Conservation (phyloP, 129 eudicot species). For the Ambrosia trifida region DNA sequence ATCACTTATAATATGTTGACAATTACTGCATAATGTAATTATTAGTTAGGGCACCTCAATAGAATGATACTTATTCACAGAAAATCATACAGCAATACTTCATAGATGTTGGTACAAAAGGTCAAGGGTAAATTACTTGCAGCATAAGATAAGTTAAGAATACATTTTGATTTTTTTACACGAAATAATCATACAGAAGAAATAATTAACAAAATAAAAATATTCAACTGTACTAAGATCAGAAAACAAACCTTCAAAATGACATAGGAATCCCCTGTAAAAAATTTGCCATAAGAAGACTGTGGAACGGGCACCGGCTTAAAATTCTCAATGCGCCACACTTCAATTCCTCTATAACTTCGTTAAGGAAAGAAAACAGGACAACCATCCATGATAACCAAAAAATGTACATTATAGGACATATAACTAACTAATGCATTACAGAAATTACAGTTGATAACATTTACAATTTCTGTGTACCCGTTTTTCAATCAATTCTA, state of each 20-base stretch:
- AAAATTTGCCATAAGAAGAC: conserved; percentile 82
- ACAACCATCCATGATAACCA: conserved; percentile 6
- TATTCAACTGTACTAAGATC: conserved; percentile 9
- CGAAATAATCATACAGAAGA: neutral
- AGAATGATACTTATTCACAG: conserved; percentile 3
- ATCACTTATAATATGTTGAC: neutral
- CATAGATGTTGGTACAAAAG: conserved; percentile 12
- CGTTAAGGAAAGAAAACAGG: conserved; percentile 46
- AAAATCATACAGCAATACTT: conserved; percentile 5
- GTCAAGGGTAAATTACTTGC: conserved; percentile 15
- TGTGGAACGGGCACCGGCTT: conserved; percentile 64
- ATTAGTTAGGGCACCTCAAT: neutral
- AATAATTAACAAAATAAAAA: neutral
- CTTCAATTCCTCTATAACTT: conserved; percentile 71
- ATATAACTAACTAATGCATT: neutral
- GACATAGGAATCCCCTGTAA: conserved; percentile 86
- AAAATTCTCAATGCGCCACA: conserved; percentile 95
- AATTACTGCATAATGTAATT: neutral
- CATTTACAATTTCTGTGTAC: conserved; percentile 13
- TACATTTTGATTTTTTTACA: neutral
- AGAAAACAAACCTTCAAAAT: conserved; percentile 66
- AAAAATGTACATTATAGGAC: conserved; percentile 11
- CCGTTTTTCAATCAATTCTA: conserved; percentile 9
- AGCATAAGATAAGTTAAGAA: conserved; percentile 3
- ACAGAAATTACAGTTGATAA: conserved; percentile 12